Conservation (phyloP, 495 filamentous ascomycete species). For the Lasiosphaeria miniovina region DNA sequence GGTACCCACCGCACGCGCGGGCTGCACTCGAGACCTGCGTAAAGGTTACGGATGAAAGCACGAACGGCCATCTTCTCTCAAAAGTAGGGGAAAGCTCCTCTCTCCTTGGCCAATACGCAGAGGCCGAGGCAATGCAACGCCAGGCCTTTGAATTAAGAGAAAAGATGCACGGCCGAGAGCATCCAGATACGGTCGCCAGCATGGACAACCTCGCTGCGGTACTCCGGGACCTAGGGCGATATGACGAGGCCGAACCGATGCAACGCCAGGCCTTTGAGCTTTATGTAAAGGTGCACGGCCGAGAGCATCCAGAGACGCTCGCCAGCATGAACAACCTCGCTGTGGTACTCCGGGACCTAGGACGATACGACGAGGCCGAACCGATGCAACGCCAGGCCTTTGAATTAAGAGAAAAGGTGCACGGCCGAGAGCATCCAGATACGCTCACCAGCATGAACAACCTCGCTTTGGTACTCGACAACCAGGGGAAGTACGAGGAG, state of each 20-base stretch:
- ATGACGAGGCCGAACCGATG: conserved; percentile 20
- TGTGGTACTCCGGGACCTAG: not conserved
- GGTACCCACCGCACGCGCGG: conserved; percentile 39
- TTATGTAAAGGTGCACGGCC: conserved; percentile 10
- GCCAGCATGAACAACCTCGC: conserved; percentile 19
- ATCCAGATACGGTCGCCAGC: conserved; percentile 10
- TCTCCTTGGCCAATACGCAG: conserved; percentile 17
- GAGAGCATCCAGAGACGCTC: conserved; percentile 20
- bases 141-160: conserved; percentile 11
- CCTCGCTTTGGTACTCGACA: too few species aligned
- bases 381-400: conserved; percentile 14
- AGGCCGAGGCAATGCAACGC: conserved; percentile 18
- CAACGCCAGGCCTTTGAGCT: conserved; percentile 13
- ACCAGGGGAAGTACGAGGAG: too few species aligned
- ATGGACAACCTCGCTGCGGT: conserved; percentile 15
- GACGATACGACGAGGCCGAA: conserved; percentile 16
- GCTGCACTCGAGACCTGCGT: conserved; percentile 21
- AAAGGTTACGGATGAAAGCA: not conserved
- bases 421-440: conserved; percentile 14
- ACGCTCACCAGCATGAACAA: conserved; percentile 16
- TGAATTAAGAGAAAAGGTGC: conserved; percentile 6
- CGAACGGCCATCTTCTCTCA: conserved; percentile 5
- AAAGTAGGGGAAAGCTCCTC: conserved; percentile 14
- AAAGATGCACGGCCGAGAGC: conserved; percentile 11
- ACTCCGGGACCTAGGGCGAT: conserved; percentile 14